These are phyloP conservation scores for Luffa acutangula DNA, from an alignment of 306 rosid species.

Conservation along the genomic window DNA sequence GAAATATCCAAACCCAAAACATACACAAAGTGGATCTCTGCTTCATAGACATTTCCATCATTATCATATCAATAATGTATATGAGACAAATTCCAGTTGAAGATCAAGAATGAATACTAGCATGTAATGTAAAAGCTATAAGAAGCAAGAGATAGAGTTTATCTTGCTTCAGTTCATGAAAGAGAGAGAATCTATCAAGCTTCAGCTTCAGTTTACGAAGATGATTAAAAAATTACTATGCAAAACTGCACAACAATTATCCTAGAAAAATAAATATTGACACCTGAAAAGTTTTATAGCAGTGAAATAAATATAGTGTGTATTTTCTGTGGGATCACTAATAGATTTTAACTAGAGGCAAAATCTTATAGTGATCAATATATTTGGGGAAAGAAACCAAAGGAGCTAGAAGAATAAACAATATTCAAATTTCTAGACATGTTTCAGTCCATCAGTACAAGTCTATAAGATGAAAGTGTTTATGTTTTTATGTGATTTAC, in stretches of 20 bases:
- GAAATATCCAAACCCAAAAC: not conserved
- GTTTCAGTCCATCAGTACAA: not conserved
- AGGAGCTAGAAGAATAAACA: not conserved
- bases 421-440: not conserved
- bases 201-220: not conserved
- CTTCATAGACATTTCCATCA: not conserved
- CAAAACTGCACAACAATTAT: not conserved
- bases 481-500: not conserved
- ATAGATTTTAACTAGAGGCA: not conserved
- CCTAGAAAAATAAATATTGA: not conserved
- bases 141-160: not conserved
- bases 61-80: not conserved
- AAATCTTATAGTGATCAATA: not conserved
- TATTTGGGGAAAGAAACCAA: not conserved
- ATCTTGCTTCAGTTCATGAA: not conserved
- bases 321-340: not conserved
- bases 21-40: not conserved
- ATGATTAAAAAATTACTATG: not conserved
- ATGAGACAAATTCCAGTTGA: not conserved
- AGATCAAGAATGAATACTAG: not conserved
- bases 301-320: not conserved
- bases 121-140: not conserved
- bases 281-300: not conserved
- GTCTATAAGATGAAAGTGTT: not conserved
- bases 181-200: not conserved